Evolutionary conservation across 2,329 filamentous ascomycete species (phyloP), one percentile per base, ranked within the genome.

Genomic region (Elsinoe arachidis): DNA sequence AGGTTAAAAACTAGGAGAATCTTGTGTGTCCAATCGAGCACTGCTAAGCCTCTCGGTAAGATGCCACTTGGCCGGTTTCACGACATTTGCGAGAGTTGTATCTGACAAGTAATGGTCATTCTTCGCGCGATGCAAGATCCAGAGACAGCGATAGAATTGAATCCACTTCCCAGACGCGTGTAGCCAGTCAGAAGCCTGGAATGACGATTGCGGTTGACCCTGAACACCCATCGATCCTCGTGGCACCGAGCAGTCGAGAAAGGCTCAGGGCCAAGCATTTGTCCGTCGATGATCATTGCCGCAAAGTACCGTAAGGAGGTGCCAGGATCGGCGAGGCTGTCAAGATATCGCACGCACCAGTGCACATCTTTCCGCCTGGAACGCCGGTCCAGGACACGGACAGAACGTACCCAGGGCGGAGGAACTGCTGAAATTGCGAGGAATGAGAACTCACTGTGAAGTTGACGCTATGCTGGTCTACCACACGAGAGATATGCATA

Each of bases 281-380:
- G 6, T 39, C 33, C 10, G 47, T 17, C 38, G 49, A 26, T 9
- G 34, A 53, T 53, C 49, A 39, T 53, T 53, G 33, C 49, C 49
- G 49, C 14, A 26, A 53, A 39, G 49, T 53, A 21, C 49, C 15
- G 49, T 35, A 26, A 19, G 21, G 21, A 10, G 12, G 34, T 35
- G 49, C 49, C 34, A 53, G 49, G 49, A 53, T 53, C 49, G 49
- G 38, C 49, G 15, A 53, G 49, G 49, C 49, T 53, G 49, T 53
- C 49, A 53, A 21, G 26, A 53, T 34, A 53, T 38, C 49, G 49
- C 34, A 53, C 49, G 33, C 35, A 39, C 6, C 15, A 38, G 33
- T 53, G 49, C 49, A 21, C 7, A 53, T 38, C 34, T 53, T 35
- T 39, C 17, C 49, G 49, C 49, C 49, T 38, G 33, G 49, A 39